Evolutionary conservation across 768 basidiomycete species (phyloP), one percentile per base, ranked within the genome.

Genomic region (Leccinum sublutescens): DNA sequence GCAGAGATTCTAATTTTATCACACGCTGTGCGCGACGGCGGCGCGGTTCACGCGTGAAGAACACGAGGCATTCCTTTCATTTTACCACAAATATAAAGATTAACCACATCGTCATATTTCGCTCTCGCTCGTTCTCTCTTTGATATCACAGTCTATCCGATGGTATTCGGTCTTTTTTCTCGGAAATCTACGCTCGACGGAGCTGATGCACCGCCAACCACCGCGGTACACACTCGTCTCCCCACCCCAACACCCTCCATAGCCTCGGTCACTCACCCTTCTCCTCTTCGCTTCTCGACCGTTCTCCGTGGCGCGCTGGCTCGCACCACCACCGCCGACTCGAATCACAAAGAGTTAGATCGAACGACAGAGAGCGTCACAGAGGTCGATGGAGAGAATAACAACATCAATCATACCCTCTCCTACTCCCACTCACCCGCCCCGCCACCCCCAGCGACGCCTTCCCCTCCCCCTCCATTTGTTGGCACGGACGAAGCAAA

Each of bases 181-280:
- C 25, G 25, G 25, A 27, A 27, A 27, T 27, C 25, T 27, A 27
- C 25, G 25, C 25, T 25, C 25, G 25, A 25, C 5, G 25, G 21
- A 21, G 21, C 21, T 21, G 21, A 21, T 21, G 25, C 25, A 25
- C 25, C 25, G 25, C 25, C 25, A 25, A 59, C 29, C 29, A 31
- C 29, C 9, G 29, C 29, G 29, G 9, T 31, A 9, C 29, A 10
- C 25, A 47, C 63, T 7, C 82, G 82, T 66, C 76, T 81, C 11
- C 80, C 82, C 15, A 85, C 85, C 1, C 82, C 83, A 0, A 80
- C 83, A 0, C 81, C 85, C 0, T 84, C 83, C 17, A 68, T 78
- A 34, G 65, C 71, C 34, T 77, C 75, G n/a, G 71, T 67, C 4
- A 62, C 66, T 29, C 59, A 21, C 52, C 59, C 61, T 47, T 67